Percentiles rank a stretch among this genome's conserved stretches.
Conservation (phyloP, 495 filamentous ascomycete species). For the Sphaerosporella brunnea region DNA sequence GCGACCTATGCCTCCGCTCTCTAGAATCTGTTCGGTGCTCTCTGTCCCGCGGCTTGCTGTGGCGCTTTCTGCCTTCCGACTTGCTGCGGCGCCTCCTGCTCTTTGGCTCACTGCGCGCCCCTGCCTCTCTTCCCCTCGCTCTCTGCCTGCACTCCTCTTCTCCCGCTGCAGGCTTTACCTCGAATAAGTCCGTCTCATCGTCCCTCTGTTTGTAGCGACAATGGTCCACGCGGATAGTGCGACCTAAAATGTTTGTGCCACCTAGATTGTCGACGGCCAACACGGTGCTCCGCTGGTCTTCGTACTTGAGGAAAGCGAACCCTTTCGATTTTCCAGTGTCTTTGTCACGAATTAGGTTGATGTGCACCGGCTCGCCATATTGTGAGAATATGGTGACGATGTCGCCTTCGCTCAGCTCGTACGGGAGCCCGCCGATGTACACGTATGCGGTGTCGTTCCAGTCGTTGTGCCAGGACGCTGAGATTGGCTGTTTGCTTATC, state of each 20-base stretch:
- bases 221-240: slow-evolving; percentile 77
- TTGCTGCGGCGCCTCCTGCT: neutral
- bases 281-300: slow-evolving; percentile 91
- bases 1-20: slow-evolving; percentile 10
- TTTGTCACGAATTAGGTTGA: slow-evolving; percentile 82
- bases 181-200: slow-evolving; percentile 31
- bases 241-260: slow-evolving; percentile 64
- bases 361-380: slow-evolving; percentile 79
- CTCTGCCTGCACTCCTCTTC: slow-evolving; percentile 23
- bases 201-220: slow-evolving; percentile 76
- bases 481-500: slow-evolving; percentile 14
- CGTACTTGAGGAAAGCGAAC: slow-evolving; percentile 92
- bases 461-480: slow-evolving; percentile 89
- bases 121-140: slow-evolving; percentile 27
- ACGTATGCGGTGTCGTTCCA: slow-evolving; percentile 94
- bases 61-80: slow-evolving; percentile 4
- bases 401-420: slow-evolving; percentile 87
- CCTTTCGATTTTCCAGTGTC: slow-evolving; percentile 88
- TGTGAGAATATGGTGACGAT: slow-evolving; percentile 95
- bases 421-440: slow-evolving; percentile 88
- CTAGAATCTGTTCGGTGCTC: neutral
- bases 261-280: slow-evolving; percentile 90
- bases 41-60: neutral
- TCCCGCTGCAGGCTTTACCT: slow-evolving; percentile 20
- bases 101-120: neutral